phyloP scores from a whole-genome alignment of 2,329 filamentous ascomycete species.

The Cadophora malorum region DNA sequence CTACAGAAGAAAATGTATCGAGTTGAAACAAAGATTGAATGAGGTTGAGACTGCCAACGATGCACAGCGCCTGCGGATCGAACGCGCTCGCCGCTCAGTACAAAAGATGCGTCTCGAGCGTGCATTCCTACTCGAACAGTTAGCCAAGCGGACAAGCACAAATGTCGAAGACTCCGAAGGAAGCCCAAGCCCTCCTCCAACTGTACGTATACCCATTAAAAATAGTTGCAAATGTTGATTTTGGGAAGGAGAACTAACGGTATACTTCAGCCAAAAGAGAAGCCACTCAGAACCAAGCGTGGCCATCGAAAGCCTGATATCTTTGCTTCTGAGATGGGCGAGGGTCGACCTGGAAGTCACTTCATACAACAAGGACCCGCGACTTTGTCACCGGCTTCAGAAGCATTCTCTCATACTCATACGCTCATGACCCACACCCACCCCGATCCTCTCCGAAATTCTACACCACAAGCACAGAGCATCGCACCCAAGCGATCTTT shows the following conservation, averaged over 20 bases:
- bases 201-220: slow-evolving; percentile 57
- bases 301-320: slow-evolving; percentile 68
- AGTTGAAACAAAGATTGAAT: slow-evolving; percentile 87
- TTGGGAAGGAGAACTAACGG: slow-evolving; percentile 35
- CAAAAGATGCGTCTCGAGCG: slow-evolving; percentile 91
- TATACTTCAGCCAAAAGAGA: slow-evolving; percentile 70
- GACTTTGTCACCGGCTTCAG: slow-evolving; percentile 57
- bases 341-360: slow-evolving; percentile 49
- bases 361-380: slow-evolving; percentile 56
- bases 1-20: slow-evolving; percentile 95
- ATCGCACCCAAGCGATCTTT: slow-evolving; percentile 32
- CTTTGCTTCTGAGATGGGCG: slow-evolving; percentile 45
- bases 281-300: slow-evolving; percentile 76
- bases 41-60: slow-evolving; percentile 95
- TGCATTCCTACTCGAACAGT: slow-evolving; percentile 75
- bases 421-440: slow-evolving; percentile 39
- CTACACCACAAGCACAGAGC: slow-evolving; percentile 41
- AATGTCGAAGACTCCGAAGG: slow-evolving; percentile 81
- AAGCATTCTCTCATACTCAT: slow-evolving; percentile 57
- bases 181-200: slow-evolving; percentile 80
- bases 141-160: slow-evolving; percentile 75
- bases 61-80: slow-evolving; percentile 77
- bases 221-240: slow-evolving; percentile 31
- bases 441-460: slow-evolving; percentile 44
- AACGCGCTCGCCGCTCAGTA: slow-evolving; percentile 81